Evolutionary conservation across 2,329 filamentous ascomycete genomes (phyloP), one percentile per base, ranked within the genome.

Genomic region (Colletotrichum neosansevieriae): DNA sequence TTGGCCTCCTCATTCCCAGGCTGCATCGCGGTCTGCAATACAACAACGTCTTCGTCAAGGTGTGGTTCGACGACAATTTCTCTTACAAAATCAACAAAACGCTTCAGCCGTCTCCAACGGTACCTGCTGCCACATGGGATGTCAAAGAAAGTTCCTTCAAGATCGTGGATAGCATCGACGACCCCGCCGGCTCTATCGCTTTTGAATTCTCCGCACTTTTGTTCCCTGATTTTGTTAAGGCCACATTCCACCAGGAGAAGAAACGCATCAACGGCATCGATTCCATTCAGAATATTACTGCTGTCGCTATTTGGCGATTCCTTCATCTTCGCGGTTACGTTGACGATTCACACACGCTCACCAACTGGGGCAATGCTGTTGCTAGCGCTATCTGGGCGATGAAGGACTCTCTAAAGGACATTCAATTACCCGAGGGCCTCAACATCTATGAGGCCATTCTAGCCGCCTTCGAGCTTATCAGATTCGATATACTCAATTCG

Each of bases 291-390:
- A 86, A 95, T 62, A 82, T 94, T 62, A 80, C 85, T 7, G 88
- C 88, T 17, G 93, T 97, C 74, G 88, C 91, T 6, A 86, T 95
- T 67, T 98, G 94, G 92, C 89, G 94, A 63, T 96, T 98, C 79
- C 85, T 99, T 21, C 93, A 97, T 76, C 85, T 98, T 56, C 89
- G 94, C 67, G 94, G 91, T 24, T 99, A 98, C 75, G 85, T 97
- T 53, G 89, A 96, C 73, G 85, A 90, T 58, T 84, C 88, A 54
- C 95, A 98, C 79, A 88, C 90, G 68, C 85, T 98, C 69, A 97
- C 94, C 9, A 80, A 84, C 9, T 97, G 94, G 94, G 96, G 95
- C 15, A 89, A 90, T 73, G 93, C 93, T 19, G 84, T 98, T 44
- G 89, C 90, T 34, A 87, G 88, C 34, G 90, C 92, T 3, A 81